Evolutionary conservation across 306 rosid species (phyloP), one percentile per base, ranked within the genome.

Genomic region (Rosa multiflora): DNA sequence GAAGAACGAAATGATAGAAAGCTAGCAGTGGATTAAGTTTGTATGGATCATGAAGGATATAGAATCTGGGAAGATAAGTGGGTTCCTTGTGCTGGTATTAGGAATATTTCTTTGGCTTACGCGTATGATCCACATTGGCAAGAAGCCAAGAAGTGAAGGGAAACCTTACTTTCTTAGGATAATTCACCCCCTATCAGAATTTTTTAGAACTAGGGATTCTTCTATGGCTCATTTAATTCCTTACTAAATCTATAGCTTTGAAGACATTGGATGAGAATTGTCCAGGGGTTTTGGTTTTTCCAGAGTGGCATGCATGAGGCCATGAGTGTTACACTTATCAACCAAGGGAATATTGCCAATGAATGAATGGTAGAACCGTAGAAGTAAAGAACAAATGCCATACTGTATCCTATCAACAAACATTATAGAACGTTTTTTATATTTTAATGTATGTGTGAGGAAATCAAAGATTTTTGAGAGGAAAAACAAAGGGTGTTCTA

Each of bases 1-100:
- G 40, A 73, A 26, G 13, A 23, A 56, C 21, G 68, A 56, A 49
- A 47, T 26, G 21, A 10, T 11, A 64, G 42, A 64, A 64, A 32
- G 20, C 69, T 13, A 64, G 69, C n/a, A 35, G 44, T 5, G 71
- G 71, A 67, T 37, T 9, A 37, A 37, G 0, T 37, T 67, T 67
- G 71, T 15, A 39, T 67, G 71, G 47, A 66, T 66, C 70, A 66
- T 37, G 70, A 66, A 66, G 70, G 46, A 39, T 66, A 66, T 17
- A 17, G 47, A 66, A 66, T 35, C 70, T 37, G 70, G 29, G 47
- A 17, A 15, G 70, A 66, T 37, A 68, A 40, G 73, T 68, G 51
- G 73, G 73, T 68, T 35, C 32, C 71, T 0, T 17, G 1, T 68
- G 73, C 3, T 68, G 52, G 43, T 68, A 68, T 68, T 12, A 9